phyloP scores from a whole-genome alignment of 1,284 basidiomycete species.

The Phaffia rhodozyma region DNA sequence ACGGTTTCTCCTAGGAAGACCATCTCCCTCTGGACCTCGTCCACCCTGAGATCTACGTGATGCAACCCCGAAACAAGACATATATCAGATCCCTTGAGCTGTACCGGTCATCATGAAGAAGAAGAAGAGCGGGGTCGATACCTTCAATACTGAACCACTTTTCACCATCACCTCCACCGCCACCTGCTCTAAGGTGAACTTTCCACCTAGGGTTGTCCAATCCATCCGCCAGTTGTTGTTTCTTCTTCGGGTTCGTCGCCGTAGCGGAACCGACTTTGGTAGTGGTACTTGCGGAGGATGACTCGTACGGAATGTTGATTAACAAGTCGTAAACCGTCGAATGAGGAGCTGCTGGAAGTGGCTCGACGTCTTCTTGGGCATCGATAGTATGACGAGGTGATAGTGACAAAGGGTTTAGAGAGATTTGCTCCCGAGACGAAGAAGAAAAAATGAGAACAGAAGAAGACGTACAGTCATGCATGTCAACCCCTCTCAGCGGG shows the following conservation, averaged over 20 bases:
- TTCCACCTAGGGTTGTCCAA: conserved; percentile 53
- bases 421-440: not conserved
- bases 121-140: not conserved
- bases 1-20: conserved; percentile 95
- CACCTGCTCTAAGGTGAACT: conserved; percentile 61
- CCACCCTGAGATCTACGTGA: conserved; percentile 68
- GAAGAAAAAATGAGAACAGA: conserved; percentile 17
- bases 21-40: conserved; percentile 91
- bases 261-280: conserved; percentile 25
- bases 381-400: conserved; percentile 18
- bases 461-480: conserved; percentile 61
- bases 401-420: not conserved
- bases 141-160: conserved; percentile 90
- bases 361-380: conserved; percentile 58
- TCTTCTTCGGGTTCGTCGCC: conserved; percentile 20
- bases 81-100: not conserved
- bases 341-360: conserved; percentile 43
- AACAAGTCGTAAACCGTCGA: conserved; percentile 81
- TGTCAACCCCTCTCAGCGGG: conserved; percentile 80
- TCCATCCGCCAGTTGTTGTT: conserved; percentile 23
- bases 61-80: not conserved
- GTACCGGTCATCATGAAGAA: too few species aligned
- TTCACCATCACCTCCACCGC: conserved; percentile 68
- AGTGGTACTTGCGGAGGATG: conserved; percentile 75
- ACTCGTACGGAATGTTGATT: conserved; percentile 89